Base-by-base conservation (phyloP, 202 grass and related monocot species). In the Hordeum pubiflorum region DNA sequence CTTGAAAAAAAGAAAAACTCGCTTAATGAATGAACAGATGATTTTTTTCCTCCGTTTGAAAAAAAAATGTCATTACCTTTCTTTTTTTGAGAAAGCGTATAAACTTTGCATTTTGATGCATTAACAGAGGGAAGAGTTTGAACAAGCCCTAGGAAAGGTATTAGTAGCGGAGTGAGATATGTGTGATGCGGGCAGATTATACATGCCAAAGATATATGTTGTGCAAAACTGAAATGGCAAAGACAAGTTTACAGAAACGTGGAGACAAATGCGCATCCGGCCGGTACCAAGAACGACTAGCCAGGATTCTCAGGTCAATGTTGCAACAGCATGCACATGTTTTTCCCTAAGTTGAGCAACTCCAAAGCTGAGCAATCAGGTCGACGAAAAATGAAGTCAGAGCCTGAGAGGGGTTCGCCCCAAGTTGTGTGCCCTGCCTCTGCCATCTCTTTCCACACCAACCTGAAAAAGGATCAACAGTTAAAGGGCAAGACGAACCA, bases 401-500 rank as follows among this genome's bases (percentile, higher is more conserved):
- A 59, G 21, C 10, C 10, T 59, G 57, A 27, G 22, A 13, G 26
- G 3, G 22, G 46, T 50, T 50, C 31, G 31, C 31, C 31, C 31
- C 31, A 12, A 50, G 64, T n/a, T 67, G 63, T 22, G n/a, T 69
- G 36, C 37, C 5, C n/a, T 41, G 0, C 6, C 68, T 44, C 15
- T 56, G 48, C 40, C 10, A 33, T 89, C 75, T 59, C 74, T 79
- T 59, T 89, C 74, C 11, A 61, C 60, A 79, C 83, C 83, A 86
- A 75, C 79, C 74, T 79, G 72, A 79, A 82, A 82, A 85, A 73
- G 86, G 58, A 24, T 72, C 39, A 59, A n/a, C 6, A 54, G n/a
- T 54, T 54, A n/a, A 77, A 60, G 66, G 58, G 78, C 29, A 69
- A 78, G 73, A 76, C 39, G 67, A 70, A 44, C 66, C 39, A 79